phyloP scores from a whole-genome alignment of 2,329 filamentous ascomycete genomes.

The Claviceps paspali region DNA sequence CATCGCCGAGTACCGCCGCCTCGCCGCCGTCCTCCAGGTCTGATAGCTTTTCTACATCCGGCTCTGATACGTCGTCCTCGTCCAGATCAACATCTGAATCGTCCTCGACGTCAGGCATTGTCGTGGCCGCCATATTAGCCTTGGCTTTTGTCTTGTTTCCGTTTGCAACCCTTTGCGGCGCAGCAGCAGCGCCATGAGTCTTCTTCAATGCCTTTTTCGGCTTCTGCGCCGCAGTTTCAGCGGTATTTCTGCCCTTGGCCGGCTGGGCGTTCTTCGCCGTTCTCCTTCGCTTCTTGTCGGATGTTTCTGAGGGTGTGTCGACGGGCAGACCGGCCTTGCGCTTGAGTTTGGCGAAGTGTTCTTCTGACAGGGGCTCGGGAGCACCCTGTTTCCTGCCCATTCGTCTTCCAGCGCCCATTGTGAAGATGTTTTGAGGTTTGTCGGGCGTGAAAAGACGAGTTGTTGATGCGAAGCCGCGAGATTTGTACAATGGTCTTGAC shows the following conservation, averaged over 20 bases:
- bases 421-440: conserved; percentile 16
- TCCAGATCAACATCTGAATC: conserved; percentile 25
- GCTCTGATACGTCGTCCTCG: conserved; percentile 30
- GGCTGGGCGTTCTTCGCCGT: conserved; percentile 10
- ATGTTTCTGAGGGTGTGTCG: conserved; percentile 36
- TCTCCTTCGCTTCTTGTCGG: conserved; percentile 9
- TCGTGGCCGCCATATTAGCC: conserved; percentile 11
- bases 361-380: conserved; percentile 69
- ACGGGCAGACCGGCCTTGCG: conserved; percentile 64
- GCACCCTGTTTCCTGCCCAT: conserved; percentile 84
- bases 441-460: conserved; percentile 3
- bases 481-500: background rate
- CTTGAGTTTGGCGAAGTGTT: conserved; percentile 64
- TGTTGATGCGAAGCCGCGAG: background rate
- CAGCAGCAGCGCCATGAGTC: background rate
- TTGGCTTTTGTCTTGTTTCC: conserved; percentile 15
- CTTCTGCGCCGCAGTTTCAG: conserved; percentile 2
- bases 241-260: conserved; percentile 10
- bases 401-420: conserved; percentile 78
- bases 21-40: conserved; percentile 27
- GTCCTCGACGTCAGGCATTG: conserved; percentile 11
- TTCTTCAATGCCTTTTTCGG: conserved; percentile 16
- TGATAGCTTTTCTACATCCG: conserved; percentile 22
- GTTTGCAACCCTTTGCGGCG: conserved; percentile 4
- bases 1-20: conserved; percentile 30